These are phyloP conservation scores for Pterocarpus macrocarpus DNA, from an alignment of 306 rosid genomes.

Conservation along the genomic window DNA sequence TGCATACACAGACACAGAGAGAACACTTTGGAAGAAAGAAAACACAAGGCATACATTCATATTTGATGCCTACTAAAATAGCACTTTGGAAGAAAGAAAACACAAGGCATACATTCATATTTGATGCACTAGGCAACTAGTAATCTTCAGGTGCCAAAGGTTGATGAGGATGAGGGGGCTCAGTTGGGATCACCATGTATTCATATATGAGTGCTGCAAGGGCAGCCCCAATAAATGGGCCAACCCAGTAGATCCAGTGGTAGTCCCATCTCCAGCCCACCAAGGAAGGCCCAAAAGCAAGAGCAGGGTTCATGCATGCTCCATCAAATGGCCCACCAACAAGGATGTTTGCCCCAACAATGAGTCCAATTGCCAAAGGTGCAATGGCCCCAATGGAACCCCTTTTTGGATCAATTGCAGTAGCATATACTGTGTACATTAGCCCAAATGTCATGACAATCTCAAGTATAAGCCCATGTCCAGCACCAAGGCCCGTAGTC, in stretches of 20 bases:
- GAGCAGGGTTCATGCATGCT: slow-evolving; percentile 94
- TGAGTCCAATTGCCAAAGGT: slow-evolving; percentile 83
- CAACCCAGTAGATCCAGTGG: slow-evolving; percentile 97
- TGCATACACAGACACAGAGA: slow-evolving; percentile 1
- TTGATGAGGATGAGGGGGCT: slow-evolving; percentile 78
- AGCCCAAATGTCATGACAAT: slow-evolving; percentile 81
- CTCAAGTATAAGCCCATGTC: slow-evolving; percentile 74
- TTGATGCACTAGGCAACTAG: slow-evolving; percentile 40
- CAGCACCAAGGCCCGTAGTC: slow-evolving; percentile 60
- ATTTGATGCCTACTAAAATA: slow-evolving; percentile 2
- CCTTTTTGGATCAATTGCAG: slow-evolving; percentile 93
- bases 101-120: slow-evolving; percentile 22
- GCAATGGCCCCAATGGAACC: slow-evolving; percentile 72
- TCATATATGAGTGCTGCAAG: slow-evolving; percentile 82
- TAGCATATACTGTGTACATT: slow-evolving; percentile 82
- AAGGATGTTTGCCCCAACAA: slow-evolving; percentile 86
- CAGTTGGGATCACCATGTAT: slow-evolving; percentile 78
- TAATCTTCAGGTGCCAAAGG: slow-evolving; percentile 96
- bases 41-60: slow-evolving; percentile 22
- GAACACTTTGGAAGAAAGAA: neutral
- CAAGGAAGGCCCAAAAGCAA: slow-evolving; percentile 92
- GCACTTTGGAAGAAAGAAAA: neutral
- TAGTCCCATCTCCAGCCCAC: slow-evolving; percentile 92
- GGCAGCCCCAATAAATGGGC: slow-evolving; percentile 89
- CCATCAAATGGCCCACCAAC: slow-evolving; percentile 96